Percentiles rank a stretch among this genome's conserved stretches.
phyloP scores from a whole-genome alignment of 352 stramenopile species.

The Thraustochytrium striatum region DNA sequence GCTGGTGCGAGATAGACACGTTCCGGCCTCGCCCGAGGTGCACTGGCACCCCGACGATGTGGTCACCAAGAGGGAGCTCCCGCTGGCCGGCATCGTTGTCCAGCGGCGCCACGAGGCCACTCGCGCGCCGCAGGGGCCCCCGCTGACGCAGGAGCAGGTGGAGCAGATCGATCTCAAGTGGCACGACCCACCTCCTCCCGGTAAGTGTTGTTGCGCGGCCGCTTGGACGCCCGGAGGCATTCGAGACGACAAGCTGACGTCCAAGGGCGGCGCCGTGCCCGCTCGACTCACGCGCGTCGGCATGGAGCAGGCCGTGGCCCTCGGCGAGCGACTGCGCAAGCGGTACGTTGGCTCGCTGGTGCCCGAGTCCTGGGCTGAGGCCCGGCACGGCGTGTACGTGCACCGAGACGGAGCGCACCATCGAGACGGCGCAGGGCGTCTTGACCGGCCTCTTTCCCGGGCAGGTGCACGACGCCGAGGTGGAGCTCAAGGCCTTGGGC shows the following conservation, averaged over 20 bases:
- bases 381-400: background rate
- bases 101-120: background rate
- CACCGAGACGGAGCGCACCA: slow-evolving; percentile 22
- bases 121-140: background rate
- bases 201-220: background rate
- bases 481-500: background rate
- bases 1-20: too few relatives aligned
- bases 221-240: background rate
- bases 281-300: background rate
- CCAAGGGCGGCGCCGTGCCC: background rate
- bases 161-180: background rate
- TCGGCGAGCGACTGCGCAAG: background rate
- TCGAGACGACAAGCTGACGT: background rate
- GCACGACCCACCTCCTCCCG: background rate
- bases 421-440: slow-evolving; percentile 20
- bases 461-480: background rate
- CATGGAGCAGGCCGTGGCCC: slow-evolving; percentile 13
- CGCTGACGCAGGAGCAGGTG: background rate
- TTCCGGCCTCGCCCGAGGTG: too few relatives aligned
- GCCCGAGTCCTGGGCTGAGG: background rate
- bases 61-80: slow-evolving; percentile 1
- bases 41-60: too few relatives aligned
- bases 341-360: background rate
- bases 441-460: slow-evolving; percentile 8
- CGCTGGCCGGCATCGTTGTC: background rate